Base-by-base conservation (phyloP, 176 grass and related monocot species). In the Rhynchospora pubera region DNA sequence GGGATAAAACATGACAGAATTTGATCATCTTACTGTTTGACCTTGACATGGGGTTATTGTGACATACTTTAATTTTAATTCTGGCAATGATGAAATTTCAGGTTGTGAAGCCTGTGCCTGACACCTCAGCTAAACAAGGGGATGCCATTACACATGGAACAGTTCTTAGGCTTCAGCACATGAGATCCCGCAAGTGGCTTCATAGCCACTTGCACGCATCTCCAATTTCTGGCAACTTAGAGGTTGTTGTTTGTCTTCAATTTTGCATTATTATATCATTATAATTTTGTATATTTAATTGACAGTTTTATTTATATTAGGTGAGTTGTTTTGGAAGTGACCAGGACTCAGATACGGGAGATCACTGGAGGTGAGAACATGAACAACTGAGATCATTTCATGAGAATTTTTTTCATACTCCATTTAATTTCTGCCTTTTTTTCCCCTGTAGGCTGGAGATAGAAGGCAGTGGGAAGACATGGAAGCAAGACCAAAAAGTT, bases 281-380 rank as follows among this genome's bases (percentile, higher is more conserved):
- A 6, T 28, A 15, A 22, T 62, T 79, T 8, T 56, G 22, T 28
- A 32, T 3, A 69, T 78, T 42, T 66, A 50, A 70, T 61, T 77
- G 5, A 56, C 9, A 42, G 75, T 75, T 62, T 24, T 79, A 4
- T 58, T 56, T 63, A 80, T 84, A 58, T 80, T 83, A 97, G 94
- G 90, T 97, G 46, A 97, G 94, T 60, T 97, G 94, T 78, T 94
- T 92, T 88, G 94, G 94, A 83, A 86, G 87, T 78, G 94, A 97
- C 14, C 42, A 70, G 39, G 81, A 92, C 18, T 97, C 94, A 39
- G 94, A 97, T 84, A 92, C 94, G 7, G 94, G 94, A 89, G 94
- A 97, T 57, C 87, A 89, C 82, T 97, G 94, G 94, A 89, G 80
- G 94, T 92, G 62, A 91, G 87, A 56, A 79, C 24, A 72, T 23